These are phyloP conservation scores for Torrubiellomyces zombiae DNA, from an alignment of 2,329 filamentous ascomycete genomes.

Conservation along the genomic window DNA sequence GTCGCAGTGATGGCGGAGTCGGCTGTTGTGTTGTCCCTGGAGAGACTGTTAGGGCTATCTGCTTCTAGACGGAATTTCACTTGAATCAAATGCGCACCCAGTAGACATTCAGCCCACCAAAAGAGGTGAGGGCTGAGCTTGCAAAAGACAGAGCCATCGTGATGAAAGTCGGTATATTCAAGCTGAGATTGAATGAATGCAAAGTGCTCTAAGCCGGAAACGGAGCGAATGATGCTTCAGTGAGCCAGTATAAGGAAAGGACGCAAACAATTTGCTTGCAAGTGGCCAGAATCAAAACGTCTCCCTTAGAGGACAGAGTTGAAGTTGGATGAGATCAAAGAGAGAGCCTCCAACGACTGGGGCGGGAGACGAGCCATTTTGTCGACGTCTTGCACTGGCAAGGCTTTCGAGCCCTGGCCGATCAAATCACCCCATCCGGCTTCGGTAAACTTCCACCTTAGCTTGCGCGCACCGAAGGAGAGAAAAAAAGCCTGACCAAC, in stretches of 20 bases:
- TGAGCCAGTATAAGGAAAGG: slow-evolving; percentile 23
- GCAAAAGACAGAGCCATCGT: slow-evolving; percentile 11
- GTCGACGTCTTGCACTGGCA: too few species aligned
- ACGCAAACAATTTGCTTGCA: slow-evolving; percentile 22
- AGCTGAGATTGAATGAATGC: slow-evolving; percentile 8
- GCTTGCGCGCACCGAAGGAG: too few species aligned
- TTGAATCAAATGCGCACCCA: slow-evolving; percentile 15
- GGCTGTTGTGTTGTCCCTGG: slow-evolving; percentile 18
- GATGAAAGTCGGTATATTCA: slow-evolving; percentile 1
- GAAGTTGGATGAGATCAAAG: too few species aligned
- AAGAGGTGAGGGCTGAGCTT: slow-evolving; percentile 6
- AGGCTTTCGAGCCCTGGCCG: too few species aligned
- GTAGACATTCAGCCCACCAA: slow-evolving; percentile 21
- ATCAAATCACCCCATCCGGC: too few species aligned
- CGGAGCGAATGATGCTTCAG: slow-evolving; percentile 14
- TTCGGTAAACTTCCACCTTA: too few species aligned
- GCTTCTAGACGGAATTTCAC: neutral
- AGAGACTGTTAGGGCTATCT: slow-evolving; percentile 2
- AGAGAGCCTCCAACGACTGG: too few species aligned
- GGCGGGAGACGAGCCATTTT: too few species aligned
- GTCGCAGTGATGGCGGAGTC: slow-evolving; percentile 19
- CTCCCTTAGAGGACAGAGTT: too few species aligned
- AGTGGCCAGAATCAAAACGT: too few species aligned
- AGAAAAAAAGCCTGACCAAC: too few species aligned
- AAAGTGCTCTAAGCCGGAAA: slow-evolving; percentile 17